Conservation (phyloP, 169 alveolate genomes). For the Eimeria praecox region DNA sequence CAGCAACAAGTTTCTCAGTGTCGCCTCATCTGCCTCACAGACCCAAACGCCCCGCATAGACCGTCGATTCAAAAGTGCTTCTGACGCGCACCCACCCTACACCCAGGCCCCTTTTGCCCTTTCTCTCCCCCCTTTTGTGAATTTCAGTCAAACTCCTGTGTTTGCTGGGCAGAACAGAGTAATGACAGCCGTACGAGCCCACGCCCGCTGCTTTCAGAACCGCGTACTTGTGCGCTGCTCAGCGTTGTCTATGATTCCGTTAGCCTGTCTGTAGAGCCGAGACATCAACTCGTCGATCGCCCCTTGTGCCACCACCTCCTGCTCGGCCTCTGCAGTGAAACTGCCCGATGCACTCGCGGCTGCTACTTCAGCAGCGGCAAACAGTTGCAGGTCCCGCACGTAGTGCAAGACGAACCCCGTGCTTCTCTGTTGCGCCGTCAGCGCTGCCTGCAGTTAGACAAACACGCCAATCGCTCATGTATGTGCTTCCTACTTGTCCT, state of each 20-base stretch:
- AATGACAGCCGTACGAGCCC: no score
- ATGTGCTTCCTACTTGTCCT: neutral
- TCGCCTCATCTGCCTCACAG: conserved; percentile 27
- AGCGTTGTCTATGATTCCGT: neutral
- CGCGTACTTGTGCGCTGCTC: conserved; percentile 60
- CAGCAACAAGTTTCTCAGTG: conserved; percentile 65
- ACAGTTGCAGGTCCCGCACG: conserved; percentile 68
- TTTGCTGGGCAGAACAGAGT: neutral
- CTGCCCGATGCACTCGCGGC: conserved; percentile 64
- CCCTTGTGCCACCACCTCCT: conserved; percentile 35
- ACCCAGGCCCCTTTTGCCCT: neutral
- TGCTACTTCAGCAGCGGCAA: conserved; percentile 69
- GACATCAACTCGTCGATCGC: conserved; percentile 35
- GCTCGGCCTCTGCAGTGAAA: conserved; percentile 35
- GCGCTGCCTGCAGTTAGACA: conserved; percentile 64
- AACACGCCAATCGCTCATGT: neutral
- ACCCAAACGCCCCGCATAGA: neutral
- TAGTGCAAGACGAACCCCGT: conserved; percentile 70
- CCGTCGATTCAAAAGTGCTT: neutral
- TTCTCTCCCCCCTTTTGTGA: no score
- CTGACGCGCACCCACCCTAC: neutral
- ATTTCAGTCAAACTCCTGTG: neutral
- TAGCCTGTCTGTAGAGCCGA: conserved; percentile 46
- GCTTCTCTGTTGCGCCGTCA: conserved; percentile 70
- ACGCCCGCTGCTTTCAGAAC: neutral